A percentile compares a stretch with the other conserved stretches of the same genome.
These are phyloP conservation scores for Protomyces arabidopsidicola DNA, from an alignment of 1,139 yeast species.

Conservation along the genomic window DNA sequence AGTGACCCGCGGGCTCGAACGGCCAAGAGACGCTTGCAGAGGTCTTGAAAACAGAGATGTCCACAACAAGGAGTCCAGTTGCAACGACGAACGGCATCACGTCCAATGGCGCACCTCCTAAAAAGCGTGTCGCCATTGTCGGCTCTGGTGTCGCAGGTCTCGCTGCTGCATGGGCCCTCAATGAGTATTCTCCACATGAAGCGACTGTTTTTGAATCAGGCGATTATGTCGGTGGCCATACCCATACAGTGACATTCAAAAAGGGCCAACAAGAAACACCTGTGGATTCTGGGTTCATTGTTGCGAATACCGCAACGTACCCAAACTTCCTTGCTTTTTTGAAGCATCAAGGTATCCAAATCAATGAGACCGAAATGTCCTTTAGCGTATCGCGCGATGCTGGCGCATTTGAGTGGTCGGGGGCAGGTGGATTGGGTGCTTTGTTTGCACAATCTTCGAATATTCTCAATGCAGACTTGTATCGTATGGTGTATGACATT, in stretches of 20 bases:
- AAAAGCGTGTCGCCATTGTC: constrained; percentile 27
- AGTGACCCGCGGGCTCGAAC: no score
- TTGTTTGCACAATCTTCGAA: constrained; percentile 13
- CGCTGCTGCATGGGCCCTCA: constrained; percentile 26
- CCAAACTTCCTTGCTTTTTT: constrained; percentile 20
- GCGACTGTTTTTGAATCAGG: constrained; percentile 13
- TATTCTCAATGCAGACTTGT: constrained; percentile 10
- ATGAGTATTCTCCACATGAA: constrained; percentile 23
- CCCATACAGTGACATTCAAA: constrained; percentile 13
- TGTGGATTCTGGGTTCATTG: constrained; percentile 25
- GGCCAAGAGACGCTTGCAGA: no score
- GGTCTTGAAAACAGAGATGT: not conserved
- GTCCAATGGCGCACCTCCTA: not conserved
- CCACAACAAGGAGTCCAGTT: not conserved
- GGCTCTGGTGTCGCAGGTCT: constrained; percentile 31
- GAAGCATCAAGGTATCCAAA: constrained; percentile 3
- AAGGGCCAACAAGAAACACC: constrained; percentile 8
- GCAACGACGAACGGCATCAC: not conserved
- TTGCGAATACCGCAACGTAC: constrained; percentile 22
- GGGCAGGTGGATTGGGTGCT: constrained; percentile 7
- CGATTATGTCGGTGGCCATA: constrained; percentile 24
- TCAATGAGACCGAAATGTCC: constrained; percentile 21
- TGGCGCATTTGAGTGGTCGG: constrained; percentile 25
- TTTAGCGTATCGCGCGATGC: constrained; percentile 23
- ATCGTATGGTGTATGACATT: constrained; percentile 15